Evolutionary conservation across 2,329 filamentous ascomycete species (phyloP), one percentile per base, ranked within the genome.

Genomic region (Alternaria infectoria): DNA sequence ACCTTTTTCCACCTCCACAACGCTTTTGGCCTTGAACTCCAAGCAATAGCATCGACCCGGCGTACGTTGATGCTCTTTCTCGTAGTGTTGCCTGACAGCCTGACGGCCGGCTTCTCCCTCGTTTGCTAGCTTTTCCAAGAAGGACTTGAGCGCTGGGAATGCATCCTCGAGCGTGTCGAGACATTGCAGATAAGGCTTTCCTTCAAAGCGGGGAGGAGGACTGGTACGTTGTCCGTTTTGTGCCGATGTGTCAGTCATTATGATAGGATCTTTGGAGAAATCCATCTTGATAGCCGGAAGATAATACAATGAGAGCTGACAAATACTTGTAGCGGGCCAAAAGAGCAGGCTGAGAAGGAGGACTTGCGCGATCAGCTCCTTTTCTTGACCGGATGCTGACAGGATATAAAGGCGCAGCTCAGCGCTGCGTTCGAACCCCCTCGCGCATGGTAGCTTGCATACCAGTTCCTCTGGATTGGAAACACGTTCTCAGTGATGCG

Each of bases 61-160:
- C 4, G 49, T 13, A 11, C 49, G 26, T 12, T 19, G 12, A 3
- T 54, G 26, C n/a, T 36, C 10, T 13, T 13, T 21, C 8, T 17
- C 12, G 26, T 54, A 54, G 17, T 59, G 32, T 8, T 13, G 11
- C 2, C 45, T 49, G 8, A 59, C 57, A 21, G 49, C 49, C 25
- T 36, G 6, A 15, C 57, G 57, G 6, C 57, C 57, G 10, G 57
- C 30, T 12, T 59, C 57, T 9, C 23, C 30, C 17, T 59, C 57
- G 3, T 59, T 59, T 3, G 49, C 57, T 4, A 59, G 47, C 19
- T 59, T 59, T 25, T 59, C 57, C 7, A 59, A n/a, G 21, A 59
- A 59, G 4, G 57, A 54, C 21, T 59, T 54, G 32, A 59, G 57
- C 11, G 49, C 57, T 25, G 57, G 47, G 15, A 59, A 59, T 0